Base-by-base conservation (phyloP, 148 eudicot genomes). In the Silene latifolia region DNA sequence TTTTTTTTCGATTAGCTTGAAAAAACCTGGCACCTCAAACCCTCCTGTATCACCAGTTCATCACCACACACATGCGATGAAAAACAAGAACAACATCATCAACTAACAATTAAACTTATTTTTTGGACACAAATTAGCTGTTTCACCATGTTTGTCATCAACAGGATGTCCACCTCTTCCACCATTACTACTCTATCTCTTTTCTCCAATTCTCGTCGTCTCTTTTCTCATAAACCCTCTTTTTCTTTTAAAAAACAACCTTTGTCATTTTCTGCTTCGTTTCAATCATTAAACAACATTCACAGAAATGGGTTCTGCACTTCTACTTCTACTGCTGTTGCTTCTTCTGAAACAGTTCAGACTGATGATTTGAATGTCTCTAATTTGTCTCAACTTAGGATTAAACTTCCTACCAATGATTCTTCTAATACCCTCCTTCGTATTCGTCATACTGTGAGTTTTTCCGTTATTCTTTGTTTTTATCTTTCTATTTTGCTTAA, bases 391-490 rank as follows among this genome's bases (percentile, higher is more conserved):
- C 77, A 76, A 18, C 78, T 81, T 17, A 87, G 74, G 72, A 46
- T 92, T 20, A 90, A 88, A 56, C 88, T 95, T 64, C 98, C 98
- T 32, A 89, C 97, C 24, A 92, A 92, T 66, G 80, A 92, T 18
- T 90, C 97, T 7, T 90, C 96, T 4, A 84, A 83, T 35, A 69
- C 58, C 32, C 93, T 95, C 21, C 86, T 95, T 59, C 81, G 85
- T 63, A 81, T 95, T 84, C 97, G 98, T 57, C 98, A 95, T 80
- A 85, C 96, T 4, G 98, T 95, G 83, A 83, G 85, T 66, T 66
- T 73, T 35, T 8, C 7, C 5, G 5, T 13, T 14, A 9, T 51
- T 51, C 3, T 3, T 10, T 53, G 69, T 25, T 0, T 21, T 63
- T 32, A 23, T 44, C 35, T 57, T 66, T 72, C n/a, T 21, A n/a